Percentiles rank a stretch among this genome's conserved stretches.
Evolutionary conservation across 2,329 filamentous ascomycete species (phyloP).

Genomic region (Talaromyces rugulosus): DNA sequence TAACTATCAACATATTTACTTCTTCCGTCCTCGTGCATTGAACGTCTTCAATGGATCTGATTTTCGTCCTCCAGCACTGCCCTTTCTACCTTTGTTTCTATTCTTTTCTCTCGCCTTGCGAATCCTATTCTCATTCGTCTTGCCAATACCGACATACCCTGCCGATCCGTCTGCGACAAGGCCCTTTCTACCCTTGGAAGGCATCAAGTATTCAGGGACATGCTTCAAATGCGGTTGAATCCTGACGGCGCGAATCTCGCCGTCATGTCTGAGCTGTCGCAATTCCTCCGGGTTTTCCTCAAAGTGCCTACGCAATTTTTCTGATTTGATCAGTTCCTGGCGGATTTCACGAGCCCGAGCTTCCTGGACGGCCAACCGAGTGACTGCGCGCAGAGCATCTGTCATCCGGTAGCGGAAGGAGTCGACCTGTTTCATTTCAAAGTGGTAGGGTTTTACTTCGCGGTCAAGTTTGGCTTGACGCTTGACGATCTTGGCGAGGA

Average conservation of each 20-base stretch:
- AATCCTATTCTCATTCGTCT: slow-evolving; percentile 47
- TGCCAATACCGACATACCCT: slow-evolving; percentile 68
- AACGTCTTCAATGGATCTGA: background rate
- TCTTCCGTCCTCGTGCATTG: slow-evolving; percentile 32
- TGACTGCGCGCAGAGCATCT: slow-evolving; percentile 86
- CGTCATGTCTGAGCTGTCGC: slow-evolving; percentile 82
- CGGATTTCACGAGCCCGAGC: slow-evolving; percentile 82
- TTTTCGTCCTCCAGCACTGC: slow-evolving; percentile 11
- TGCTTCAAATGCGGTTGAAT: slow-evolving; percentile 89
- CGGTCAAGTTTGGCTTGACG: slow-evolving; percentile 74
- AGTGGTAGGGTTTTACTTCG: slow-evolving; percentile 83
- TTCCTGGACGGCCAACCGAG: slow-evolving; percentile 82
- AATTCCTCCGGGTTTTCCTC: slow-evolving; percentile 94
- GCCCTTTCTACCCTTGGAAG: slow-evolving; percentile 67
- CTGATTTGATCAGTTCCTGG: slow-evolving; percentile 85
- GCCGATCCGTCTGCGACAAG: slow-evolving; percentile 60
- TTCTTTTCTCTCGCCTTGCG: slow-evolving; percentile 47
- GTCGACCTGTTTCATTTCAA: slow-evolving; percentile 91
- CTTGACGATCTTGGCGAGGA: slow-evolving; percentile 73
- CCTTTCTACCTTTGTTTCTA: slow-evolving; percentile 41
- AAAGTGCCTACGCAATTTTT: slow-evolving; percentile 92
- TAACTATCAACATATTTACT: slow-evolving; percentile 13
- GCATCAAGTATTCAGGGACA: slow-evolving; percentile 89
- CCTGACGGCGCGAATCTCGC: slow-evolving; percentile 75
- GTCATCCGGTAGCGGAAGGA: slow-evolving; percentile 93